phyloP scores from a whole-genome alignment of 805 yeast species.

The Saccharomycopsis sp. region DNA sequence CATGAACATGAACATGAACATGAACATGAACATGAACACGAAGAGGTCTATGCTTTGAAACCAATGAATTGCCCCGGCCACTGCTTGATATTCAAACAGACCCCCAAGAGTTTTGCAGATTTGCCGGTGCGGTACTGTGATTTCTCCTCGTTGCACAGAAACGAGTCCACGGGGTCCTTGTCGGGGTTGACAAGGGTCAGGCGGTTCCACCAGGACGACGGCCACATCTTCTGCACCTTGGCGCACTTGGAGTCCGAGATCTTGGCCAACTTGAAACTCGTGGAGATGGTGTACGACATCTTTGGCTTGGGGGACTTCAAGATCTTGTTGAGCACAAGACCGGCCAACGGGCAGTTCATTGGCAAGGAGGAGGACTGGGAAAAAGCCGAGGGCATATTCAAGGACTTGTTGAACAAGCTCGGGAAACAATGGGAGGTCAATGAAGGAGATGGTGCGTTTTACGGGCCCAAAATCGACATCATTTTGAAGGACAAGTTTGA shows the following conservation, averaged over 20 bases:
- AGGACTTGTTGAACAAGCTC: slow-evolving; percentile 41
- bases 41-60: slow-evolving; percentile 62
- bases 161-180: slow-evolving; percentile 90
- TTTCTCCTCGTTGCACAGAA: slow-evolving; percentile 86
- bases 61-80: slow-evolving; percentile 98
- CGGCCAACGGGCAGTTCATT: slow-evolving; percentile 53
- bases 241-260: slow-evolving; percentile 75
- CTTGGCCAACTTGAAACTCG: slow-evolving; percentile 55
- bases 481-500: slow-evolving; percentile 70
- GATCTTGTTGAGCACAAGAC: slow-evolving; percentile 77
- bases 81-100: slow-evolving; percentile 68
- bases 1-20: slow-evolving; percentile 18
- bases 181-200: slow-evolving; percentile 90
- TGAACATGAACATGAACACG: slow-evolving; percentile 33
- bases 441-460: slow-evolving; percentile 93
- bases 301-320: slow-evolving; percentile 55
- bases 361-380: slow-evolving; percentile 79
- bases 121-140: slow-evolving; percentile 81
- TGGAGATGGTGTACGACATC: slow-evolving; percentile 63
- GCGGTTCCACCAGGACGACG: slow-evolving; percentile 96
- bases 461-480: slow-evolving; percentile 94
- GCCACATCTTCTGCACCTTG: slow-evolving; percentile 84
- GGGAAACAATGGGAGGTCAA: slow-evolving; percentile 60
- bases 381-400: slow-evolving; percentile 63
- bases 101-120: slow-evolving; percentile 76